phyloP scores from a whole-genome alignment of 352 stramenopile genomes.

The Globisporangium sylvaticum region DNA sequence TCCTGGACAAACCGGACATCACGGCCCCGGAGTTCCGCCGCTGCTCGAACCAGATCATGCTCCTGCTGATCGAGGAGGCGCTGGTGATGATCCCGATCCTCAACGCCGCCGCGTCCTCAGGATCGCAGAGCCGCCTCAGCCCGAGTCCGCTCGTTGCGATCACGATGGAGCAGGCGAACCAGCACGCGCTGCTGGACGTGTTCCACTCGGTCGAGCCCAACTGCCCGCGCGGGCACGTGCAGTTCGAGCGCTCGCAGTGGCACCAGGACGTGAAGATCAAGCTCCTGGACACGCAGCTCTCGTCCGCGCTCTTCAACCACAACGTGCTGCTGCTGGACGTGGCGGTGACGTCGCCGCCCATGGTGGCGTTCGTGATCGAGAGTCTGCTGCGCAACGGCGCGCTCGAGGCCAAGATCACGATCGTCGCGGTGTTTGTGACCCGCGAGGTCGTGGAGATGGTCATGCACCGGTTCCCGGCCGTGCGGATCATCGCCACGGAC shows the following conservation, averaged over 20 bases:
- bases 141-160: slow-evolving; percentile 4
- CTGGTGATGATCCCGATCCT: slow-evolving; percentile 24
- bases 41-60: slow-evolving; percentile 31
- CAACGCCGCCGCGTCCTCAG: neutral
- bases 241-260: slow-evolving; percentile 17
- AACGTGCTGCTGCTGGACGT: slow-evolving; percentile 15
- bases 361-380: slow-evolving; percentile 14
- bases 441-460: slow-evolving; percentile 12
- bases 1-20: slow-evolving; percentile 16
- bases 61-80: slow-evolving; percentile 31
- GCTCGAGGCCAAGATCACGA: slow-evolving; percentile 11
- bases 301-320: slow-evolving; percentile 15
- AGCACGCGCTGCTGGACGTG: slow-evolving; percentile 19
- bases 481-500: slow-evolving; percentile 15
- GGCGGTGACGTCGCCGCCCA: slow-evolving; percentile 12
- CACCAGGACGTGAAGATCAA: slow-evolving; percentile 20
- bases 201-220: slow-evolving; percentile 30
- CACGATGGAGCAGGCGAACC: slow-evolving; percentile 13
- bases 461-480: slow-evolving; percentile 6
- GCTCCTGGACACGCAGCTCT: slow-evolving; percentile 13
- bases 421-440: slow-evolving; percentile 17
- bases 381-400: slow-evolving; percentile 15
- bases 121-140: neutral
- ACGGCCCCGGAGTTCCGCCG: slow-evolving; percentile 21
- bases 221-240: slow-evolving; percentile 20